Percentiles rank a stretch among this genome's conserved stretches.
These are phyloP conservation scores for Lachnellula subtilissima DNA, from an alignment of 2,329 filamentous ascomycete species.

Conservation along the genomic window DNA sequence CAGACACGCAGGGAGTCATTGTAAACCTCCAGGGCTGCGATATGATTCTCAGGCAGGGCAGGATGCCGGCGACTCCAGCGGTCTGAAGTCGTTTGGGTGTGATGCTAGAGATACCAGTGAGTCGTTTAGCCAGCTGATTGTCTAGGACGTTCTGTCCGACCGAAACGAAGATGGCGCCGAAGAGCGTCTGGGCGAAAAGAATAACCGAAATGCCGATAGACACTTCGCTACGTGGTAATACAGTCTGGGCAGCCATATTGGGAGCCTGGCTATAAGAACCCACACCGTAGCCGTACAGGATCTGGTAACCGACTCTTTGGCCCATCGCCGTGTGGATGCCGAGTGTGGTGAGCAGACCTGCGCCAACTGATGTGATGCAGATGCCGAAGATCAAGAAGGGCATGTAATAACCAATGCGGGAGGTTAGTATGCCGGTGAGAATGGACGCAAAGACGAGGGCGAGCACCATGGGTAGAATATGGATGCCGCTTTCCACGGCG, in stretches of 20 bases:
- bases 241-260: constrained; percentile 33
- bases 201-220: constrained; percentile 31
- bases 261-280: constrained; percentile 35
- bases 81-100: constrained; percentile 10
- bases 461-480: constrained; percentile 5
- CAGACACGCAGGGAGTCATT: constrained; percentile 54
- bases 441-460: constrained; percentile 25
- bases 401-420: constrained; percentile 31
- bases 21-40: constrained; percentile 48
- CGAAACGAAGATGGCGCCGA: constrained; percentile 29
- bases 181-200: constrained; percentile 32
- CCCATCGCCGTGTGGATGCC: constrained; percentile 32
- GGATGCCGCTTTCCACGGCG: constrained; percentile 4
- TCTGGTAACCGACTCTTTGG: constrained; percentile 48
- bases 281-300: constrained; percentile 37
- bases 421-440: constrained; percentile 22
- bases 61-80: too few relatives aligned
- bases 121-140: constrained; percentile 34
- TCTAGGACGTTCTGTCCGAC: constrained; percentile 21
- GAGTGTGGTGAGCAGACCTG: constrained; percentile 33
- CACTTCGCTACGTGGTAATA: constrained; percentile 25
- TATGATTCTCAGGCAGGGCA: constrained; percentile 37
- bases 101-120: constrained; percentile 8
- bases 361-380: constrained; percentile 8
- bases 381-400: constrained; percentile 16